phyloP scores from a whole-genome alignment of 495 filamentous ascomycete genomes.

The Talaromyces liani region DNA sequence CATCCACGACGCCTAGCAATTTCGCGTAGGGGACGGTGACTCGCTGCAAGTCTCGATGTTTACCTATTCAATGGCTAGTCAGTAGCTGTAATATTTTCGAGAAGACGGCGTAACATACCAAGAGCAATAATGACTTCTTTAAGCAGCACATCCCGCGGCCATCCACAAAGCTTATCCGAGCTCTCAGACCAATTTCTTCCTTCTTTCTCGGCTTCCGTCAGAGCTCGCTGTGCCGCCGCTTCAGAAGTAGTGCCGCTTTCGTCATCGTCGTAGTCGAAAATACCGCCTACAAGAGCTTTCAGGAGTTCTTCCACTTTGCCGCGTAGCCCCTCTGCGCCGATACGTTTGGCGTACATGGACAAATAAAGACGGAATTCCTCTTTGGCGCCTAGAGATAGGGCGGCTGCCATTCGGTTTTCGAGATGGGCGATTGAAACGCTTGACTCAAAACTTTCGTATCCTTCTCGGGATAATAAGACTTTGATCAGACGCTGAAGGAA shows the following conservation, averaged over 20 bases:
- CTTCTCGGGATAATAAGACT: conserved; percentile 72
- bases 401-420: conserved; percentile 89
- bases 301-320: conserved; percentile 89
- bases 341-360: conserved; percentile 91
- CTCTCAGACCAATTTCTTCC: conserved; percentile 47
- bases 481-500: conserved; percentile 87
- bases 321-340: conserved; percentile 81
- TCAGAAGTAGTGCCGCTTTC: conserved; percentile 9
- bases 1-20: conserved; percentile 54
- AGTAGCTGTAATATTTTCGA: conserved; percentile 20
- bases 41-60: conserved; percentile 85
- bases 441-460: conserved; percentile 86
- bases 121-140: conserved; percentile 87
- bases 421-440: conserved; percentile 89
- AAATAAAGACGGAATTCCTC: conserved; percentile 90
- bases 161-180: conserved; percentile 65
- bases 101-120: conserved; percentile 50
- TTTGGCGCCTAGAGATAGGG: conserved; percentile 71
- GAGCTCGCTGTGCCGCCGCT: conserved; percentile 21
- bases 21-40: conserved; percentile 87
- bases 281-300: conserved; percentile 66
- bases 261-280: conserved; percentile 44
- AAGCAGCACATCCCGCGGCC: conserved; percentile 75
- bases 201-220: conserved; percentile 53
- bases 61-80: conserved; percentile 48